A percentile compares a stretch with the other conserved stretches of the same genome.
Evolutionary conservation across 805 yeast genomes (phyloP).

Genomic region (Debaryomyces tyrocola): DNA sequence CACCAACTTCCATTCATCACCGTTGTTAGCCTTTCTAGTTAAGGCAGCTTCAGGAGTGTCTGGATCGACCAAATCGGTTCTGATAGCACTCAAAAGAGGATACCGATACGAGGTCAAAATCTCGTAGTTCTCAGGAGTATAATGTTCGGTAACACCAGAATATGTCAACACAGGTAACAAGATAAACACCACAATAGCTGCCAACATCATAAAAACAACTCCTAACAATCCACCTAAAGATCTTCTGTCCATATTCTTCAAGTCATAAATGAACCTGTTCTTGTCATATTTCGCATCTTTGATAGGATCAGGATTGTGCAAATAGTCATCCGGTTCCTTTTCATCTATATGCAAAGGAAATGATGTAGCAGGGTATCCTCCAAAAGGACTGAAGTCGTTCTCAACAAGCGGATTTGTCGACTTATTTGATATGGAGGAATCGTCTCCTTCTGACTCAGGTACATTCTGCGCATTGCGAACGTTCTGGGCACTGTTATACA

Average conservation of each 20-base stretch:
- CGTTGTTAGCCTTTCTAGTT: slow-evolving; percentile 48
- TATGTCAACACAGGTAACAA: slow-evolving; percentile 82
- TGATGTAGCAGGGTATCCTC: slow-evolving; percentile 91
- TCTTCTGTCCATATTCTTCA: slow-evolving; percentile 63
- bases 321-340: slow-evolving; percentile 90
- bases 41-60: slow-evolving; percentile 63
- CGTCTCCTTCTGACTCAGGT: slow-evolving; percentile 14
- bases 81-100: slow-evolving; percentile 55
- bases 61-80: slow-evolving; percentile 64
- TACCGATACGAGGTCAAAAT: slow-evolving; percentile 55
- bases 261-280: slow-evolving; percentile 60
- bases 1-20: slow-evolving; percentile 36
- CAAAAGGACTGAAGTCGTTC: slow-evolving; percentile 80
- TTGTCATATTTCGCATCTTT: slow-evolving; percentile 84
- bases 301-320: slow-evolving; percentile 95
- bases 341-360: slow-evolving; percentile 91
- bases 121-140: slow-evolving; percentile 29
- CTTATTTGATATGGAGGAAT: slow-evolving; percentile 14
- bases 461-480: slow-evolving; percentile 4
- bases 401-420: slow-evolving; percentile 42
- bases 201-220: slow-evolving; percentile 55
- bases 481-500: slow-evolving; percentile 7
- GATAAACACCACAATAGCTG: slow-evolving; percentile 67
- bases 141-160: slow-evolving; percentile 56
- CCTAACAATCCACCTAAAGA: slow-evolving; percentile 63